phyloP scores from a whole-genome alignment of 2,329 filamentous ascomycete species.

The Thielaviopsis euricoi region DNA sequence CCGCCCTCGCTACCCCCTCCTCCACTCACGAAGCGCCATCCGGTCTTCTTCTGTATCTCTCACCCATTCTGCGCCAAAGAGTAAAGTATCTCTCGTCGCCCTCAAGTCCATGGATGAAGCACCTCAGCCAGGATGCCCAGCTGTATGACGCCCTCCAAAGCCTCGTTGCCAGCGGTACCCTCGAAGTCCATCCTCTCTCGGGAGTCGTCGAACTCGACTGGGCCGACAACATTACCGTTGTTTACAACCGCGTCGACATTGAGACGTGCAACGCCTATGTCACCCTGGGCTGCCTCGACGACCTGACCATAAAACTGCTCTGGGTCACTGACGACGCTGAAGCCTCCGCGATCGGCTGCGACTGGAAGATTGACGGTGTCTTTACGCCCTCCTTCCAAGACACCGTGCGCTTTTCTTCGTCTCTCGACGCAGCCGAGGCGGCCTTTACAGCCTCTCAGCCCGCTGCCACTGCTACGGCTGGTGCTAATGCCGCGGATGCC shows the following conservation, averaged over 20 bases:
- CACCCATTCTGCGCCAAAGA: conserved; percentile 49
- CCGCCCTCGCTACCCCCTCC: conserved; percentile 41
- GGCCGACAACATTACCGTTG: conserved; percentile 39
- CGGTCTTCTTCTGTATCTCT: conserved; percentile 41
- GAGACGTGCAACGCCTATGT: conserved; percentile 60
- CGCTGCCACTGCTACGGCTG: background rate
- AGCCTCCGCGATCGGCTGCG: conserved; percentile 46
- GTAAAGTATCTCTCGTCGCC: conserved; percentile 45
- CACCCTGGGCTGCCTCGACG: conserved; percentile 24
- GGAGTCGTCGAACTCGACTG: conserved; percentile 64
- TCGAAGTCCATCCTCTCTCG: conserved; percentile 68
- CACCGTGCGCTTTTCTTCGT: conserved; percentile 22
- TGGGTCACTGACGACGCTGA: conserved; percentile 52
- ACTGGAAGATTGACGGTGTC: conserved; percentile 54
- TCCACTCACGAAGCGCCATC: conserved; percentile 40
- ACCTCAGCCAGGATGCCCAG: conserved; percentile 52
- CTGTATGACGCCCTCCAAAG: conserved; percentile 52
- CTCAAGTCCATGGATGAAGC: conserved; percentile 15
- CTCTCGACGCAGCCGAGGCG: conserved; percentile 2
- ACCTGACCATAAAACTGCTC: conserved; percentile 41
- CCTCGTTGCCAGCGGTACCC: conserved; percentile 37
- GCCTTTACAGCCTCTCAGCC: background rate
- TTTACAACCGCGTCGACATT: conserved; percentile 52
- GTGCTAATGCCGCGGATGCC: conserved; percentile 13
- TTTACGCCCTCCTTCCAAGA: conserved; percentile 2